Percentiles rank a stretch among this genome's conserved stretches.
phyloP scores from a whole-genome alignment of 1,284 basidiomycete species.

The Erythrobasidium hasegawianum region DNA sequence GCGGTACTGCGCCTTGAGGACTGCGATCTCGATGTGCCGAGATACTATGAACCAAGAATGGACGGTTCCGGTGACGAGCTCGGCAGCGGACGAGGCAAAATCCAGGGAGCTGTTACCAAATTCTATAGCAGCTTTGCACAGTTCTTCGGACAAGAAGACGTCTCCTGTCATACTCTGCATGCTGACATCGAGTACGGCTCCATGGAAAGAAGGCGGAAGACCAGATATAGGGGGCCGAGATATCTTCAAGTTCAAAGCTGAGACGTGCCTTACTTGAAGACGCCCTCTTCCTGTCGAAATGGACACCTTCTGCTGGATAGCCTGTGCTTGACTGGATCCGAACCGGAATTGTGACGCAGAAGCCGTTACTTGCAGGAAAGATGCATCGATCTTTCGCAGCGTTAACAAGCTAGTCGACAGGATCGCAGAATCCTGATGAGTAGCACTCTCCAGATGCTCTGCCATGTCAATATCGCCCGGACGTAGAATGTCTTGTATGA shows the following conservation, averaged over 20 bases:
- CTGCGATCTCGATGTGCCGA: constrained; percentile 28
- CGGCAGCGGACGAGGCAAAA: constrained; percentile 41
- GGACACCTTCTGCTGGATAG: neutral
- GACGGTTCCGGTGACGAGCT: constrained; percentile 40
- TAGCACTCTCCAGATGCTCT: constrained; percentile 2
- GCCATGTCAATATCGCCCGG: constrained; percentile 34
- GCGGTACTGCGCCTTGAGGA: constrained; percentile 25
- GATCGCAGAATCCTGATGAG: constrained; percentile 20
- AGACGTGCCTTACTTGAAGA: constrained; percentile 36
- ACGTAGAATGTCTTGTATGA: constrained; percentile 39
- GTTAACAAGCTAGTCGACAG: constrained; percentile 35
- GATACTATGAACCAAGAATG: constrained; percentile 41
- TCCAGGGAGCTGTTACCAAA: constrained; percentile 30
- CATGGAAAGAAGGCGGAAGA: constrained; percentile 1
- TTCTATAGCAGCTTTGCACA: constrained; percentile 2
- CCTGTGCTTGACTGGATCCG: no score
- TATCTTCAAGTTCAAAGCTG: neutral
- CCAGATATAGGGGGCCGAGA: neutral
- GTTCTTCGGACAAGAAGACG: constrained; percentile 13
- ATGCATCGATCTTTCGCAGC: constrained; percentile 20
- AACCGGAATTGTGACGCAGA: no score
- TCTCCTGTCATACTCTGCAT: constrained; percentile 18
- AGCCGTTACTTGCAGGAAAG: neutral
- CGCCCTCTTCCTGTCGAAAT: constrained; percentile 5
- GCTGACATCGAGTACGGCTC: constrained; percentile 35